Conservation (phyloP, 371 early-diverging fungal species). For the Mucor ambiguus region DNA sequence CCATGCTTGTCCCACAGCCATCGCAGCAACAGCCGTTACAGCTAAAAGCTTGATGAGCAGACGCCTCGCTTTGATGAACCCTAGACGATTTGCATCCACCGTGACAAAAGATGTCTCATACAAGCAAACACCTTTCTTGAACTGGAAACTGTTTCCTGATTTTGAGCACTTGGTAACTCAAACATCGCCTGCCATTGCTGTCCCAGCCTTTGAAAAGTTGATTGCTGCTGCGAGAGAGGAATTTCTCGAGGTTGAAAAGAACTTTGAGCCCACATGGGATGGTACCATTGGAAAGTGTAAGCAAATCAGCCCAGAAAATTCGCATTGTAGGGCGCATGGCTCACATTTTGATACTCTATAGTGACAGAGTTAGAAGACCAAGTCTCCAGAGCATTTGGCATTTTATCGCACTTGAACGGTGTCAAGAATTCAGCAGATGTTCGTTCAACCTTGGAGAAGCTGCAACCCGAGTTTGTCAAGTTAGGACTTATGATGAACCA, state of each 20-base stretch:
- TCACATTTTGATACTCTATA: neutral
- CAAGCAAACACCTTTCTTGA: conserved; percentile 41
- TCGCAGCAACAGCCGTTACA: neutral
- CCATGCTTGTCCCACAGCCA: neutral
- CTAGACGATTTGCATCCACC: neutral
- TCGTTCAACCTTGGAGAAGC: conserved; percentile 57
- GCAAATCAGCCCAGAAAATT: neutral
- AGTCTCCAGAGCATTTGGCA: conserved; percentile 57
- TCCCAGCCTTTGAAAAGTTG: conserved; percentile 55
- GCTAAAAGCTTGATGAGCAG: neutral
- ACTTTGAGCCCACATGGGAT: conserved; percentile 64
- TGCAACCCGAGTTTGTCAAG: conserved; percentile 61
- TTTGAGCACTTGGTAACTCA: conserved; percentile 47
- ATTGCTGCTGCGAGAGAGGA: conserved; percentile 45
- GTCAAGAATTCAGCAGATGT: conserved; percentile 64
- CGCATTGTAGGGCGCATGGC: neutral
- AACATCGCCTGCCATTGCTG: conserved; percentile 49
- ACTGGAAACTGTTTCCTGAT: conserved; percentile 62
- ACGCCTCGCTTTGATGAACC: conserved; percentile 1
- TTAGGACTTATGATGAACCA: conserved; percentile 63
- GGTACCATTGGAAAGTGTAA: conserved; percentile 63
- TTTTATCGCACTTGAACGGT: conserved; percentile 61
- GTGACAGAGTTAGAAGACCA: conserved; percentile 62
- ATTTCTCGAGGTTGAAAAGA: conserved; percentile 52
- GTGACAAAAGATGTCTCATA: neutral